phyloP scores from a whole-genome alignment of 1,139 yeast genomes.

The Zygosaccharomyces sapae region DNA sequence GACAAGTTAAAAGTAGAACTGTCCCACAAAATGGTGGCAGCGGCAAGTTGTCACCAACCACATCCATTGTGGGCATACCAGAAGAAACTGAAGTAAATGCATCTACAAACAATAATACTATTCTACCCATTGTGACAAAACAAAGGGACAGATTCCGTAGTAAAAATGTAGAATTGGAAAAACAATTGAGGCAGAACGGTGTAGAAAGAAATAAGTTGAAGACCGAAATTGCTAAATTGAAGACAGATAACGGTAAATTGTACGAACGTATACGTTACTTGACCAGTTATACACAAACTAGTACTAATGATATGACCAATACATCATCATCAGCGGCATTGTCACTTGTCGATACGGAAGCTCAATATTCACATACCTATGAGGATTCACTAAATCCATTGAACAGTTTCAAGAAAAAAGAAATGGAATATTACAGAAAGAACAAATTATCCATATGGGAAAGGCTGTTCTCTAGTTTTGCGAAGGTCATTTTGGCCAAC shows the following conservation, averaged over 20 bases:
- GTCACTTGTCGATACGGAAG: constrained; percentile 45
- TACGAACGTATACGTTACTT: constrained; percentile 79
- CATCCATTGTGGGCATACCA: constrained; percentile 47
- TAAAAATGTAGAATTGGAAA: constrained; percentile 77
- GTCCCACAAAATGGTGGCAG: constrained; percentile 10
- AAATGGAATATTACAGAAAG: constrained; percentile 63
- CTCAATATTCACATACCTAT: constrained; percentile 58
- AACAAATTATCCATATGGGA: constrained; percentile 75
- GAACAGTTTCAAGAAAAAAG: constrained; percentile 74
- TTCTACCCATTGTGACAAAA: constrained; percentile 84
- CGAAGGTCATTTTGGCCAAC: constrained; percentile 71
- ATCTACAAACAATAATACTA: constrained; percentile 38
- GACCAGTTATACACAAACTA: constrained; percentile 45
- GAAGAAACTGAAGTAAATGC: constrained; percentile 33
- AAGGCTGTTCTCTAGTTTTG: constrained; percentile 67
- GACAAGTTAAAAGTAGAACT: constrained; percentile 40
- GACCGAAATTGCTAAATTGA: constrained; percentile 59
- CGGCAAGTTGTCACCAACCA: constrained; percentile 46
- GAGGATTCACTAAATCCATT: constrained; percentile 81
- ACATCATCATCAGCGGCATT: constrained; percentile 8
- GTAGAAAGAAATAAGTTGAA: constrained; percentile 55
- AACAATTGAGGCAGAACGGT: constrained; percentile 62
- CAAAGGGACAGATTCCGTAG: constrained; percentile 90
- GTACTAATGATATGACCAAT: constrained; percentile 16
- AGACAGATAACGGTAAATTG: constrained; percentile 70